Evolutionary conservation across 257 asterid genomes (phyloP).

Genomic region (Jacaranda copaia): DNA sequence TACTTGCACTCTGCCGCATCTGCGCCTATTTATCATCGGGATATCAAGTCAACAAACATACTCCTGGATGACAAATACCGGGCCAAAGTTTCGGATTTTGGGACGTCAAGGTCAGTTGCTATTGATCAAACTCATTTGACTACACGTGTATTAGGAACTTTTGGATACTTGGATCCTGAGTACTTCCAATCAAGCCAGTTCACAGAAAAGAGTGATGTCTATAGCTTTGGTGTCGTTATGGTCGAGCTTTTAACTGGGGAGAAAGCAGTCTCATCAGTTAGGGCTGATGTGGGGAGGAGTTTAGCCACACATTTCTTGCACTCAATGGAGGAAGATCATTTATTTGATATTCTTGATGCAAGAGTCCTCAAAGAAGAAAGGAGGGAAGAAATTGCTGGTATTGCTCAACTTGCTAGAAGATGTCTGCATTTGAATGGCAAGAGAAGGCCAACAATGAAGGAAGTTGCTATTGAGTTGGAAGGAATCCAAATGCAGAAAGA

Average conservation of each 20-base stretch:
- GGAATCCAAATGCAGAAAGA: constrained; percentile 17
- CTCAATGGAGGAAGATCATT: constrained; percentile 36
- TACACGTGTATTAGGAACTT: constrained; percentile 49
- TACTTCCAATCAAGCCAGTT: constrained; percentile 51
- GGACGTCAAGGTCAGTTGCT: constrained; percentile 36
- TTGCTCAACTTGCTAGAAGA: constrained; percentile 36
- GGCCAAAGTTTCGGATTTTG: constrained; percentile 47
- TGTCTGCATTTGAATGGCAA: constrained; percentile 38
- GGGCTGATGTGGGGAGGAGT: constrained; percentile 28
- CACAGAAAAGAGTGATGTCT: constrained; percentile 54
- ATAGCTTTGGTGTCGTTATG: constrained; percentile 36
- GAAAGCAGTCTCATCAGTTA: constrained; percentile 40
- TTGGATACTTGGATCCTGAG: constrained; percentile 58
- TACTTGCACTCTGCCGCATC: constrained; percentile 51
- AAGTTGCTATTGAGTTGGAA: constrained; percentile 42
- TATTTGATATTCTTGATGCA: constrained; percentile 46
- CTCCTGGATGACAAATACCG: constrained; percentile 41
- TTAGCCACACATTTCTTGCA: constrained; percentile 40
- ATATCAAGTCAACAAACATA: constrained; percentile 48
- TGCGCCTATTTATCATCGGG: constrained; percentile 39
- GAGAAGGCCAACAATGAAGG: constrained; percentile 45
- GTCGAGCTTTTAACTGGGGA: constrained; percentile 56
- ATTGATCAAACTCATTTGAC: constrained; percentile 50
- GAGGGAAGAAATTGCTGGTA: constrained; percentile 26
- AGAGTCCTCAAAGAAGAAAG: constrained; percentile 30